Base-by-base conservation (phyloP, 2,329 filamentous ascomycete genomes). In the Exophiala mesophila region DNA sequence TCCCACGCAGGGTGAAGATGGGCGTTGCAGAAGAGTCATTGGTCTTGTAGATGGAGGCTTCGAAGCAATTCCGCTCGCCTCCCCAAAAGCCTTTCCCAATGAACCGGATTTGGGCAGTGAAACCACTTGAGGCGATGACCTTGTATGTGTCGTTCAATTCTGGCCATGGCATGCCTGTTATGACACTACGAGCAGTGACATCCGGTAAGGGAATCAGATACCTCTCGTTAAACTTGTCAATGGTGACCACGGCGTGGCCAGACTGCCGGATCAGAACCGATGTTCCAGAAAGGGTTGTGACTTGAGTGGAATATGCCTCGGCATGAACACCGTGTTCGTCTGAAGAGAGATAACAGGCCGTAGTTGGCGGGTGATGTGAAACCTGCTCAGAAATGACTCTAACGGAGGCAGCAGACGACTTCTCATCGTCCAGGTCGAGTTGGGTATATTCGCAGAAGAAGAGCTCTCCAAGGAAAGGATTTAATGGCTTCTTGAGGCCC, bases 151-250 rank as follows among this genome's bases (percentile, higher is more conserved):
- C 45, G 17, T 53, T 42, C 17, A 56, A 37, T 53, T 60, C 58
- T 49, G 35, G 67, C 69, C 5, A 72, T 61, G 13, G 59, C 60
- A 52, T 75, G 73, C 73, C 72, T 70, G 53, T 68, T 65, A 41
- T 44, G 40, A 53, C 56, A 47, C 47, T 39, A 18, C 48, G 42
- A 4, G 50, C 50, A 23, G 43, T 39, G 4, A 56, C 47, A 21
- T 53, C 45, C 7, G 53, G 53, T 21, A 55, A 26, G 2, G 53
- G 50, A 16, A 54, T 23, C 13, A 56, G 45, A 33, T 56, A 53
- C 13, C 43, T 49, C 38, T 56, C 53, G 29, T 53, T 40, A 31
- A 53, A 54, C 34, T 49, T 53, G 38, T 54, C 53, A 18, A 56
- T 36, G 17, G 46, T 52, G 6, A 53, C 13, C 2, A 55, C 31